These are phyloP conservation scores for Fraxinus greggii DNA, from an alignment of 305 asterid species.

Conservation along the genomic window DNA sequence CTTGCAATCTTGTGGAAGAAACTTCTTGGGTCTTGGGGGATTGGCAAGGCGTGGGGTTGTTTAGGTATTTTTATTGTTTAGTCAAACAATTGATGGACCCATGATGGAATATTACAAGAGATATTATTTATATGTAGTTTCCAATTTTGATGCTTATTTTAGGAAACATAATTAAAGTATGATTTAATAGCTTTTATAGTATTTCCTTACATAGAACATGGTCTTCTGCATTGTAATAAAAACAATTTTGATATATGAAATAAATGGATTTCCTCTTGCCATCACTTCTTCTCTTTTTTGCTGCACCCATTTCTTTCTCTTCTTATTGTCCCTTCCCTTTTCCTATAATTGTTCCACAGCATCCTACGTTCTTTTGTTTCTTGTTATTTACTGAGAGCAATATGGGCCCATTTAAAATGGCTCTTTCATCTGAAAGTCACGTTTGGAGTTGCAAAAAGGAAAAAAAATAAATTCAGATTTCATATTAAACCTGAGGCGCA, in stretches of 20 bases:
- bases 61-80: neutral
- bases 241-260: neutral
- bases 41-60: neutral
- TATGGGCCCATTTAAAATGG: neutral
- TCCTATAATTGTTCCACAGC: neutral
- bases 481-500: neutral
- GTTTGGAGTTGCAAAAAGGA: neutral
- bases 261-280: neutral
- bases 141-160: neutral
- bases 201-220: neutral
- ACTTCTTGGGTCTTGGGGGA: neutral
- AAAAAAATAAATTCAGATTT: neutral
- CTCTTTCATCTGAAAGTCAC: neutral
- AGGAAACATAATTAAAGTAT: neutral
- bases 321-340: neutral
- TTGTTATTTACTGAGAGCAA: neutral
- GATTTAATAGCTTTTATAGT: neutral
- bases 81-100: neutral
- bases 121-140: neutral
- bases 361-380: neutral
- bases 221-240: neutral
- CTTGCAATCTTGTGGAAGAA: neutral
- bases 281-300: neutral
- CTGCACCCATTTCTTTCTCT: neutral
- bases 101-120: neutral